Percentiles rank a stretch among this genome's conserved stretches.
phyloP scores from a whole-genome alignment of 2,329 filamentous ascomycete genomes.

The Apiospora kogelbergensis region DNA sequence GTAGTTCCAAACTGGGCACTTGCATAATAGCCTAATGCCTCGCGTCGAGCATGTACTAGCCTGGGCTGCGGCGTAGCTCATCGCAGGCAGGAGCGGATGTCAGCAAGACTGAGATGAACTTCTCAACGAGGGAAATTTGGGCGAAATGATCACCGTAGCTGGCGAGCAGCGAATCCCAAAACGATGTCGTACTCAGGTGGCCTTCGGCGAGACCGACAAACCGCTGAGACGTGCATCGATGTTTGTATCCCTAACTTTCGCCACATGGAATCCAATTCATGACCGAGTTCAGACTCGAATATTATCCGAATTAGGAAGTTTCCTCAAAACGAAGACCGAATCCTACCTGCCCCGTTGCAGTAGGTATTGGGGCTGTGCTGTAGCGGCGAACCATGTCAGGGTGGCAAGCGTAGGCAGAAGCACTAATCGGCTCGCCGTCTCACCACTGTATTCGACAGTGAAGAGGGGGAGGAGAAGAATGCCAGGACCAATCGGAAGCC shows the following conservation, averaged over 20 bases:
- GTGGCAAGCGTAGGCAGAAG: not conserved
- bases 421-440: not conserved
- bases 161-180: not conserved
- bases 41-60: not conserved
- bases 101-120: not conserved
- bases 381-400: not conserved
- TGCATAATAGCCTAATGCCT: not conserved
- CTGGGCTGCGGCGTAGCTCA: not conserved
- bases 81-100: not conserved
- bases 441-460: not conserved
- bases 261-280: not conserved
- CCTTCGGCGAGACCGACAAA: not conserved
- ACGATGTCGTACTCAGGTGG: not conserved
- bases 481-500: not conserved
- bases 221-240: not conserved
- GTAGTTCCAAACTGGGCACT: not conserved
- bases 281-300: not conserved
- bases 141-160: not conserved
- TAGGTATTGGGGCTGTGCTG: too few relatives aligned
- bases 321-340: not conserved
- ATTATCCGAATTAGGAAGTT: not conserved
- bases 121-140: not conserved
- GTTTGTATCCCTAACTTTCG: not conserved
- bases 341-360: not conserved
- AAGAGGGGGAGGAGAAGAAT: not conserved